Evolutionary conservation across 345 rosid genomes (phyloP).

Genomic region (Ailanthus altissimus): DNA sequence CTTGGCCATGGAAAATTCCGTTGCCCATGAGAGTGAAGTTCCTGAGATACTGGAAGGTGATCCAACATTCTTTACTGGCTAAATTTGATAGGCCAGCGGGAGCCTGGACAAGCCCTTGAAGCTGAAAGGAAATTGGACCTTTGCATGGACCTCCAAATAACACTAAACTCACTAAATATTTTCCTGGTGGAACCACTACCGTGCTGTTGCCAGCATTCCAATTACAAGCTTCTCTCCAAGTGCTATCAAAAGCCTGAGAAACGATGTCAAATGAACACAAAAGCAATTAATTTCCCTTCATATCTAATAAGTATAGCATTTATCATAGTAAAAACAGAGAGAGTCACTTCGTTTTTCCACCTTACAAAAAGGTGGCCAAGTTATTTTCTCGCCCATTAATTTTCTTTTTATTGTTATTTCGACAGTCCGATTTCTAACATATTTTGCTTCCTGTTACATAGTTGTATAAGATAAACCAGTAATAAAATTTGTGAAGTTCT

Average conservation of each 20-base stretch:
- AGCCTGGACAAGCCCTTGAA: slow-evolving; percentile 27
- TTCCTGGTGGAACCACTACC: slow-evolving; percentile 13
- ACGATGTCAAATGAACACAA: background rate
- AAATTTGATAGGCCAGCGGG: background rate
- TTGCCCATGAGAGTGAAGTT: slow-evolving; percentile 12
- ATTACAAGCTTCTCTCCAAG: background rate
- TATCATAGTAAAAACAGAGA: too few species aligned
- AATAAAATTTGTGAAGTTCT: too few species aligned
- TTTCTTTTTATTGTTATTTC: background rate
- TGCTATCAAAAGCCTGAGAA: background rate
- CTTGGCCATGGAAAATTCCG: slow-evolving; percentile 26
- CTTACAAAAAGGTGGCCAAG: background rate
- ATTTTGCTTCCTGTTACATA: background rate
- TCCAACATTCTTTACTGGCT: slow-evolving; percentile 7
- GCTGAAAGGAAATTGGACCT: background rate
- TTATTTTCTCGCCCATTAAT: background rate
- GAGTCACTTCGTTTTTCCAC: too few species aligned
- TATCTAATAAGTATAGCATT: too few species aligned
- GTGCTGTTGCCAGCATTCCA: background rate
- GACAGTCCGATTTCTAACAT: background rate
- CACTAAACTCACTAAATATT: background rate
- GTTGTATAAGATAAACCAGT: background rate
- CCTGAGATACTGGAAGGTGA: slow-evolving; percentile 15
- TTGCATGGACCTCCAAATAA: slow-evolving; percentile 32
- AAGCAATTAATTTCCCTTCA: background rate